Conservation (phyloP, 1,284 basidiomycete species). For the Cryptococcus sp. region DNA sequence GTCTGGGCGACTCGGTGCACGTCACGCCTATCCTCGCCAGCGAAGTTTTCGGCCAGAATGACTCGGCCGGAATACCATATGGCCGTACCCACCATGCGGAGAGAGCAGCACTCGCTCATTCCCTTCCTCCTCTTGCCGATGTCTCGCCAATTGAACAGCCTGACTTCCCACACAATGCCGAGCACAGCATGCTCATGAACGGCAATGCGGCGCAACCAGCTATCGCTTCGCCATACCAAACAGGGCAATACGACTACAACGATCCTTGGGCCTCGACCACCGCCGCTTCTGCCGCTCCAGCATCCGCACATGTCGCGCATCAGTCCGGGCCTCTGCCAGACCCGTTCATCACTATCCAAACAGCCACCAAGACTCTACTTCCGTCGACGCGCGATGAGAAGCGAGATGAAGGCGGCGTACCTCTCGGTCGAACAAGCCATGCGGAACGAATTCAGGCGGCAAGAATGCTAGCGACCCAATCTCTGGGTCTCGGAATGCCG, state of each 20-base stretch:
- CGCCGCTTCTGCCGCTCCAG: not conserved
- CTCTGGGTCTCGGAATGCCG: conserved; percentile 49
- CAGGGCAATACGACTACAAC: conserved; percentile 17
- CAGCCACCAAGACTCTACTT: conserved; percentile 43
- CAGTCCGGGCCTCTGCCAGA: conserved; percentile 51
- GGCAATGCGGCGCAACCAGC: conserved; percentile 45
- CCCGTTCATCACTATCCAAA: conserved; percentile 53
- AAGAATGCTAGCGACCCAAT: conserved; percentile 48
- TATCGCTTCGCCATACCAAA: conserved; percentile 13
- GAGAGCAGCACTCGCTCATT: conserved; percentile 35
- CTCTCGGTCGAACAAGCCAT: conserved; percentile 71
- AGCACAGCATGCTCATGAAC: conserved; percentile 45
- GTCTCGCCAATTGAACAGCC: conserved; percentile 36
- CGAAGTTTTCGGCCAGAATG: conserved; percentile 21
- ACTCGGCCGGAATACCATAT: conserved; percentile 66
- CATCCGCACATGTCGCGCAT: conserved; percentile 25
- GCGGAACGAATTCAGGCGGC: conserved; percentile 48
- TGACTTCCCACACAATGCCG: conserved; percentile 32
- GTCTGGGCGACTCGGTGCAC: conserved; percentile 33
- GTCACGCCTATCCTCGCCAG: conserved; percentile 30
- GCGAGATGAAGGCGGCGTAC: conserved; percentile 66
- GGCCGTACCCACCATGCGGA: conserved; percentile 66
- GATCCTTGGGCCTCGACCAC: conserved; percentile 18
- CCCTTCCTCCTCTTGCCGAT: conserved; percentile 16
- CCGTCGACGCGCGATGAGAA: conserved; percentile 1